Evolutionary conservation across 768 basidiomycete genomes (phyloP), one percentile per base, ranked within the genome.

Genomic region (Termitomyces eurrhizus): DNA sequence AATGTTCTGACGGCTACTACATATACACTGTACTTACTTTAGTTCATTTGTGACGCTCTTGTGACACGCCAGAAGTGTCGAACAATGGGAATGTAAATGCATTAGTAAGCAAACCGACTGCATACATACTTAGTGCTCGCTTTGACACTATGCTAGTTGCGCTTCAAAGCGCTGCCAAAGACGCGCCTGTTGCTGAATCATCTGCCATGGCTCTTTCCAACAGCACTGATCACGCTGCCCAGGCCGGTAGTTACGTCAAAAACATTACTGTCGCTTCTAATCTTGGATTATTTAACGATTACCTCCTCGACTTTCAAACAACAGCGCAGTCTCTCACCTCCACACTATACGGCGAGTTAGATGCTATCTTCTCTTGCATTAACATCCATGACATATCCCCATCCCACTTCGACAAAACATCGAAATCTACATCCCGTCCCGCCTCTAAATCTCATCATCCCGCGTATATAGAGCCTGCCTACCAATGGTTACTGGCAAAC

Each of bases 401-500:
- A 21, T 45, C 46, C 35, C 35, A 39, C 37, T 9, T 53, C 24
- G 52, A 49, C 56, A 57, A 14, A 26, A 11, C 56, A 46, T 48
- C 46, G 16, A 44, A 49, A 14, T 21, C 36, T 13, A 24, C 56
- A 46, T 16, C 36, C 21, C 32, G 42, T n/a, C 24, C 56, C 14
- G 16, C 46, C 35, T 48, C 44, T 37, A 48, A 57, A 14, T 37
- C 24, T 11, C 37, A 53, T 48, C 56, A 39, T 57, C 56, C 56
- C 8, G n/a, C 45, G 4, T 74, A 74, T 53, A 68, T 75, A 58
- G 67, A 65, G 35, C 69, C 71, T 1, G 70, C 75, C 0, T 73
- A 77, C 58, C 59, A 52, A 4, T 85, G 83, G 83, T 63, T 85
- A 1, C 24, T 81, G 1, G 48, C 66, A 0, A 78, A 86, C 49